phyloP scores from a whole-genome alignment of 306 rosid species.

The Pyrus pyrifolia region DNA sequence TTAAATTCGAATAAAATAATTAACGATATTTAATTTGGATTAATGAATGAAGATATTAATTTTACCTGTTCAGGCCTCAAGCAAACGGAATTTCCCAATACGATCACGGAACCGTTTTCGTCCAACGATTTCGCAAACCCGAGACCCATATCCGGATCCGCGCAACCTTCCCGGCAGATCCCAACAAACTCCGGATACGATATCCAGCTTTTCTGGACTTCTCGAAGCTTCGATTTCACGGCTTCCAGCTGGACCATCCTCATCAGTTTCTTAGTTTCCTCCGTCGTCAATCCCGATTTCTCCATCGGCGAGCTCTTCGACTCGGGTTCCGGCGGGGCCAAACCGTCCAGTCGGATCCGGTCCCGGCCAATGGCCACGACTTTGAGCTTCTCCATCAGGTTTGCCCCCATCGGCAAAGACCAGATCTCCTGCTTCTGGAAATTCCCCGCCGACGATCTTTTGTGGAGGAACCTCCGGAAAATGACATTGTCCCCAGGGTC shows the following conservation, averaged over 20 bases:
- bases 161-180: conserved; percentile 49
- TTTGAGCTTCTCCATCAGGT: conserved; percentile 38
- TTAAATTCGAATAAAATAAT: background rate
- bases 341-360: conserved; percentile 51
- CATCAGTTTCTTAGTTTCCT: conserved; percentile 54
- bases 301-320: background rate
- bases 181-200: conserved; percentile 46
- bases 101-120: conserved; percentile 59
- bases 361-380: conserved; percentile 38
- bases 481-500: conserved; percentile 61
- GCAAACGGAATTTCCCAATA: conserved; percentile 63
- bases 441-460: conserved; percentile 12
- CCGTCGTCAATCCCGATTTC: conserved; percentile 21
- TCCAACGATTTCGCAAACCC: conserved; percentile 59
- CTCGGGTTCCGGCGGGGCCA: conserved; percentile 29
- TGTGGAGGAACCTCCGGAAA: conserved; percentile 51
- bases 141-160: conserved; percentile 44
- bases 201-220: conserved; percentile 31
- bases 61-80: conserved; percentile 76
- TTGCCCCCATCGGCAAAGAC: conserved; percentile 24
- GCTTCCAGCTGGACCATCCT: conserved; percentile 52
- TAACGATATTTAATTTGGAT: background rate
- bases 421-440: conserved; percentile 22
- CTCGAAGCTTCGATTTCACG: conserved; percentile 53
- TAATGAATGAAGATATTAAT: background rate